A percentile compares a stretch with the other conserved stretches of the same genome.
Evolutionary conservation across 2,329 filamentous ascomycete species (phyloP).

Genomic region (Scorias spongiosa): DNA sequence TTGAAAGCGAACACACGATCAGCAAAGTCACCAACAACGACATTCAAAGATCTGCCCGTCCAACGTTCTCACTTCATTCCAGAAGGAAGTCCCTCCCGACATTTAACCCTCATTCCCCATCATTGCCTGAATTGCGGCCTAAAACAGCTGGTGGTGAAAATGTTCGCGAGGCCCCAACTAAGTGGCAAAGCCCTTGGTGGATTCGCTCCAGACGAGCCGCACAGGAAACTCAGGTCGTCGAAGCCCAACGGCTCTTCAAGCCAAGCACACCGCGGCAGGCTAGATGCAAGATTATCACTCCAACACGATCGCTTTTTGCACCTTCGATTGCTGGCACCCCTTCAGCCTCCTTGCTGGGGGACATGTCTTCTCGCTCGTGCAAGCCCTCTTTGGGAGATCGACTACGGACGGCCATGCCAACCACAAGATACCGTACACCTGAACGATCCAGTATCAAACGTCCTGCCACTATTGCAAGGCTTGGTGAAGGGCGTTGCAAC

Average conservation of each 20-base stretch:
- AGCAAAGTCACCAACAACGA: neutral
- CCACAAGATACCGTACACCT: neutral
- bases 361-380: slow-evolving; percentile 7
- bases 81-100: slow-evolving; percentile 19
- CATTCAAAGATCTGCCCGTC: slow-evolving; percentile 17
- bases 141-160: slow-evolving; percentile 16
- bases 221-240: neutral
- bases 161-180: slow-evolving; percentile 9
- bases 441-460: neutral
- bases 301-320: neutral
- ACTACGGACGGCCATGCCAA: neutral
- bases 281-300: neutral
- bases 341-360: neutral
- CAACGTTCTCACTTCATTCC: slow-evolving; percentile 17
- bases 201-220: slow-evolving; percentile 5
- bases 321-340: neutral
- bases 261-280: neutral
- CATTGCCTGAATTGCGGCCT: slow-evolving; percentile 8
- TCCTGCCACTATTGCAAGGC: neutral
- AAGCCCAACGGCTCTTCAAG: neutral
- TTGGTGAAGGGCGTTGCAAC: neutral
- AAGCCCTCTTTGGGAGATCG: slow-evolving; percentile 5
- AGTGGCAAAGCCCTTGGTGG: slow-evolving; percentile 10
- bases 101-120: slow-evolving; percentile 7
- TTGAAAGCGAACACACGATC: too few relatives aligned